A percentile compares a stretch with the other conserved stretches of the same genome.
phyloP scores from a whole-genome alignment of 2,329 filamentous ascomycete species.

The Exophiala bonariae region DNA sequence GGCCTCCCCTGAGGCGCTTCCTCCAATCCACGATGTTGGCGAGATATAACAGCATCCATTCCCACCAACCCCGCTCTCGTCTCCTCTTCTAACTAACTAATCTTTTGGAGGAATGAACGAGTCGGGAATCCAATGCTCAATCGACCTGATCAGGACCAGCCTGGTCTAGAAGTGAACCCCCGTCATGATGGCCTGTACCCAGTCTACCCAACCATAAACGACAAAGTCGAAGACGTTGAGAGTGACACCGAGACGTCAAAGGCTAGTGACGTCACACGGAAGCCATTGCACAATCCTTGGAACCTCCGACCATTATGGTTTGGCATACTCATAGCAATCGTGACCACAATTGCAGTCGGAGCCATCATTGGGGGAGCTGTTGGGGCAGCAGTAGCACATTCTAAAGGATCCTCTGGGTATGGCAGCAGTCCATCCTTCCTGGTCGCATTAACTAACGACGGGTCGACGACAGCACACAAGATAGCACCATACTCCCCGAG shows the following conservation, averaged over 20 bases:
- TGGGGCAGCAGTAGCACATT: slow-evolving; percentile 1
- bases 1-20: neutral
- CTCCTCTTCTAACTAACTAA: neutral
- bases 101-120: neutral
- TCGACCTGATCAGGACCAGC: neutral
- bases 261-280: neutral
- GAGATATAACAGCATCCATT: neutral
- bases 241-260: slow-evolving; percentile 1
- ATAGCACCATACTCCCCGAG: neutral
- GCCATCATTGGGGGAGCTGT: slow-evolving; percentile 2
- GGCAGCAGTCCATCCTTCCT: neutral
- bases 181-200: neutral
- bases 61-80: neutral
- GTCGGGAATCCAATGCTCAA: neutral
- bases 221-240: neutral
- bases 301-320: slow-evolving; percentile 4
- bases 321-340: neutral
- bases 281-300: neutral
- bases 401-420: slow-evolving; percentile 4
- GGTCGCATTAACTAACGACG: neutral
- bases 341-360: slow-evolving; percentile 2
- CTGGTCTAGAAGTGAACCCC: neutral
- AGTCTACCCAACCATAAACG: neutral
- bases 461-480: slow-evolving; percentile 3
- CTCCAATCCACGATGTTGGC: neutral